Base-by-base conservation (phyloP, 2,329 filamentous ascomycete genomes). In the Neobulgaria alba region DNA sequence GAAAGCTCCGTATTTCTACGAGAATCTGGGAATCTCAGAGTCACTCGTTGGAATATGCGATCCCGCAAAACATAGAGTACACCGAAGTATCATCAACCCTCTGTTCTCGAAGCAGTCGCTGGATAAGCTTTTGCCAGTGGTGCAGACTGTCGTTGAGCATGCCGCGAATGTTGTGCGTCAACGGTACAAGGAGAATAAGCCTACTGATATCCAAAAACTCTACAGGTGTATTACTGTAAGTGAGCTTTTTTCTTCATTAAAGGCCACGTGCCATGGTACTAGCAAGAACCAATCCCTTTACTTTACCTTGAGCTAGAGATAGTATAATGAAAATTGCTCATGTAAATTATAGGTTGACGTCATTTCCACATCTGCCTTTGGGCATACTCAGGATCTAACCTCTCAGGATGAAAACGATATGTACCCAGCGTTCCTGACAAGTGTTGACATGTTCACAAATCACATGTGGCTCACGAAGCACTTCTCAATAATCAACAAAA, bases 81-180 rank as follows among this genome's bases (percentile, higher is more conserved):
- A 43, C 2, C 43, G 42, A 3, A 29, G 37, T 8, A 34, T 35
- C 5, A 5, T 45, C 10, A 46, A 38, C 18, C 46, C 46, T 2
- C 46, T 48, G 31, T 48, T 48, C 33, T 48, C 46, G 1, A 46
- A 46, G n/a, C 21, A 33, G 16, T 41, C 36, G 10, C 34, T 45
- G 2, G 32, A 42, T 12, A 29, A 34, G 2, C 15, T 48, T 4
- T 34, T 42, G 8, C 42, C 42, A n/a, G 33, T 41, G 4, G 10
- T 42, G 10, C 26, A 38, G 10, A 19, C 33, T 3, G 10, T 29
- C 2, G 7, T 41, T 1, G 26, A 8, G n/a, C n/a, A n/a, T n/a
- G n/a, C n/a, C 14, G 26, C 26, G 29, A 16, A 41, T 5, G 17
- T 39, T 10, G 8, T 12, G 5, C 34, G 38, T 41, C 3, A 23